These are phyloP conservation scores for Lolium rigidum DNA, from an alignment of 176 grass and related monocot species.

Conservation along the genomic window DNA sequence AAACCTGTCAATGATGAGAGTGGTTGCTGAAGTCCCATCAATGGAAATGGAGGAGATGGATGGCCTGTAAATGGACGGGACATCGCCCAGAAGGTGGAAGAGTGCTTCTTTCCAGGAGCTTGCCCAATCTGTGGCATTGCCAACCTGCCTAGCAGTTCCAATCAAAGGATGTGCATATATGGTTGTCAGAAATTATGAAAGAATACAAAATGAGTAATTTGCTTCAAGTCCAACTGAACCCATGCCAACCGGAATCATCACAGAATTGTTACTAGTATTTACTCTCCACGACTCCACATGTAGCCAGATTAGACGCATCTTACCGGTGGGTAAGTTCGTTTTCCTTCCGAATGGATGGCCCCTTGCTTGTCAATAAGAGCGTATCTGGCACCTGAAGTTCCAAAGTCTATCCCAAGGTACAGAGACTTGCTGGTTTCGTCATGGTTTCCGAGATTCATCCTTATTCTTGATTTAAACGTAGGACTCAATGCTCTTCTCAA, in stretches of 20 bases:
- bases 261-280: too few species aligned
- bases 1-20: slow-evolving; percentile 80
- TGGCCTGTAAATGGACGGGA: slow-evolving; percentile 41
- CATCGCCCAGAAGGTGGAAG: slow-evolving; percentile 68
- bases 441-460: neutral
- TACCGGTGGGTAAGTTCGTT: slow-evolving; percentile 63
- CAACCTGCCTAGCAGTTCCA: slow-evolving; percentile 62
- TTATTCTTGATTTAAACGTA: neutral
- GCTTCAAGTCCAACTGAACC: neutral
- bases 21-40: slow-evolving; percentile 70
- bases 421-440: slow-evolving; percentile 32
- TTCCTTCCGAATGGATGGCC: slow-evolving; percentile 58
- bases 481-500: neutral
- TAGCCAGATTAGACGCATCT: neutral
- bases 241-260: neutral
- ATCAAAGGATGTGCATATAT: neutral
- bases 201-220: neutral
- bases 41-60: slow-evolving; percentile 72
- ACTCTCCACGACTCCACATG: neutral
- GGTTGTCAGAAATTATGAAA: neutral
- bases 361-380: slow-evolving; percentile 73
- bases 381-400: slow-evolving; percentile 80
- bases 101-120: slow-evolving; percentile 73
- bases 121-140: slow-evolving; percentile 38
- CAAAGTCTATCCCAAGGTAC: slow-evolving; percentile 87